Conservation (phyloP, 2,329 filamentous ascomycete species). For the Alternaria atra region DNA sequence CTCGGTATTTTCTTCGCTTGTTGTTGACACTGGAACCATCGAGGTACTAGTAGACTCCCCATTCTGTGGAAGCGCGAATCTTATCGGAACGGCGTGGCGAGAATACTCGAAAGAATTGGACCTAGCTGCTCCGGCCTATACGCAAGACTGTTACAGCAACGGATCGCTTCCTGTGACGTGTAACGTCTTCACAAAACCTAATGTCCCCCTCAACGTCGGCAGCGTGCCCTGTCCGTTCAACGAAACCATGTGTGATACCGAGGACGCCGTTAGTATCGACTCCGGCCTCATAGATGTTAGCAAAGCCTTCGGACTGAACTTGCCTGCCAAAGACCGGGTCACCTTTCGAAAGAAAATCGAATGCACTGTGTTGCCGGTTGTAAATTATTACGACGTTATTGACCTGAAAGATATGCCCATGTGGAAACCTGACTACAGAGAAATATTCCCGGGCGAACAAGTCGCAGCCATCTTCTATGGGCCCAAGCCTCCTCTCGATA, state of each 20-base stretch:
- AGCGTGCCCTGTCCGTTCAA: conserved; percentile 11
- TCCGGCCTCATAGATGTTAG: conserved; percentile 13
- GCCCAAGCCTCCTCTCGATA: background rate
- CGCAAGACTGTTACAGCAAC: background rate
- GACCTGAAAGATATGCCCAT: background rate
- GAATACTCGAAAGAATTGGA: background rate
- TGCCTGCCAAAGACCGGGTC: background rate
- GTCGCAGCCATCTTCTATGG: background rate
- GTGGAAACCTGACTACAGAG: background rate
- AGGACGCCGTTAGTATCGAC: conserved; percentile 9
- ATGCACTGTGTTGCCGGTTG: background rate
- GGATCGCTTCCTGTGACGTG: background rate
- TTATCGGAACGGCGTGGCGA: background rate
- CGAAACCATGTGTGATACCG: conserved; percentile 12
- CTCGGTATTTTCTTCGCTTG: conserved; percentile 30
- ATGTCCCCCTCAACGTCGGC: conserved; percentile 3
- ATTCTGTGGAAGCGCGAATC: background rate
- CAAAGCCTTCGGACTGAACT: background rate
- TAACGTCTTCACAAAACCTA: conserved; percentile 3
- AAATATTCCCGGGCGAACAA: background rate
- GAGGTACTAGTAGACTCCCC: background rate
- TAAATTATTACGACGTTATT: background rate
- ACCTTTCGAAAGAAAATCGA: background rate
- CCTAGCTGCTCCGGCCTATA: background rate
- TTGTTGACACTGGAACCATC: conserved; percentile 21